Conservation (phyloP, 768 basidiomycete species). For the Auriscalpium vulgare region DNA sequence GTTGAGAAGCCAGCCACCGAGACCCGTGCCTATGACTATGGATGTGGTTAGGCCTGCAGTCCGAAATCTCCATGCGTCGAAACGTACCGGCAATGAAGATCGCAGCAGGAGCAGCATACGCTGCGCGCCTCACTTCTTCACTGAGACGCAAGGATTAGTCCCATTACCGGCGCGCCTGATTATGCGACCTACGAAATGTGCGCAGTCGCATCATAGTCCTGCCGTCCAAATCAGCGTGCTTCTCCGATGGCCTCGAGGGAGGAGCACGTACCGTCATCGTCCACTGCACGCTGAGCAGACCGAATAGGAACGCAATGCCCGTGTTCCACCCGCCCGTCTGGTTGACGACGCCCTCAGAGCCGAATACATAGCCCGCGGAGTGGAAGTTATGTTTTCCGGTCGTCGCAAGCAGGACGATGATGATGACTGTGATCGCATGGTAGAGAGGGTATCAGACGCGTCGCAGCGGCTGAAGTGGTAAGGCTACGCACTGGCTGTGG, state of each 20-base stretch:
- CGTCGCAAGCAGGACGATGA: slow-evolving; percentile 74
- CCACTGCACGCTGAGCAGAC: slow-evolving; percentile 83
- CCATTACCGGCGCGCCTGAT: neutral
- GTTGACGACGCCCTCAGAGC: slow-evolving; percentile 64
- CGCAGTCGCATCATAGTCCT: slow-evolving; percentile 78
- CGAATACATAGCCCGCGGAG: slow-evolving; percentile 72
- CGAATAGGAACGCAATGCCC: slow-evolving; percentile 79
- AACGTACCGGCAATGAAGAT: slow-evolving; percentile 5
- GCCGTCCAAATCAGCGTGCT: slow-evolving; percentile 4
- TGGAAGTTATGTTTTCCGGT: slow-evolving; percentile 76
- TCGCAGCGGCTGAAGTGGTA: neutral
- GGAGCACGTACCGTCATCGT: slow-evolving; percentile 54
- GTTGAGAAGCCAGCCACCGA: slow-evolving; percentile 82
- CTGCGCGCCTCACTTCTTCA: slow-evolving; percentile 74
- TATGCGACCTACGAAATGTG: slow-evolving; percentile 60
- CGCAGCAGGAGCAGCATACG: slow-evolving; percentile 50
- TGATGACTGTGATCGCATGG: slow-evolving; percentile 46
- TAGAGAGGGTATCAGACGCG: neutral
- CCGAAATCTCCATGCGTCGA: neutral
- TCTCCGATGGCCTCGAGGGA: neutral
- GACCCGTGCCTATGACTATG: slow-evolving; percentile 66
- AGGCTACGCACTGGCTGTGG: slow-evolving; percentile 48
- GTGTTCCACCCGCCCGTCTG: slow-evolving; percentile 73
- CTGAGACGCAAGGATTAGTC: slow-evolving; percentile 24
- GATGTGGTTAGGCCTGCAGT: slow-evolving; percentile 36